Percentiles rank a stretch among this genome's conserved stretches.
These are phyloP conservation scores for Diospyros kaki DNA, from an alignment of 148 eudicot genomes.

Conservation along the genomic window DNA sequence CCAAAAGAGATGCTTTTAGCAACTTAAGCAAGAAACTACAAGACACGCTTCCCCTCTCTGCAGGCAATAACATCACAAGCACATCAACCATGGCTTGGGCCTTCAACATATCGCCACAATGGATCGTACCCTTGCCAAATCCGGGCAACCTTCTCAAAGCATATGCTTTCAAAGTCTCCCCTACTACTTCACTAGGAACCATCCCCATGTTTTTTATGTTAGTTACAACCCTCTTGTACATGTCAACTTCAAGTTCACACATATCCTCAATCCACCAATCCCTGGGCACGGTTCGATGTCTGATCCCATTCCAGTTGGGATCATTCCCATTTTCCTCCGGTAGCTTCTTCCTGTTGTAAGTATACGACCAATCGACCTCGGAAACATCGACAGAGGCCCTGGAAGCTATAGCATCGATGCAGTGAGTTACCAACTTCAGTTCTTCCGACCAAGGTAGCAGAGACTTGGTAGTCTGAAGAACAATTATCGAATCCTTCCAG, in stretches of 20 bases:
- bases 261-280: conserved; percentile 99
- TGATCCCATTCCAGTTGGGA: conserved; percentile 38
- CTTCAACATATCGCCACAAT: conserved; percentile 31
- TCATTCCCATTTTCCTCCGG: conserved; percentile 60
- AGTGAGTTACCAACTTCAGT: conserved; percentile 54
- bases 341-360: conserved; percentile 70
- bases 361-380: conserved; percentile 87
- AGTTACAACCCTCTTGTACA: conserved; percentile 50
- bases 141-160: conserved; percentile 59
- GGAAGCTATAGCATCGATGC: conserved; percentile 68
- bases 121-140: conserved; percentile 46
- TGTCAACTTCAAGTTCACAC: conserved; percentile 73
- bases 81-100: conserved; percentile 47
- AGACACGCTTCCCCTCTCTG: conserved; percentile 70
- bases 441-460: conserved; percentile 72
- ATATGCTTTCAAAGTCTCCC: conserved; percentile 87
- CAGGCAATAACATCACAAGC: conserved; percentile 64
- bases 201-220: conserved; percentile 50
- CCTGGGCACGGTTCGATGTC: conserved; percentile 54
- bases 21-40: conserved; percentile 83
- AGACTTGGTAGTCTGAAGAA: conserved; percentile 71
- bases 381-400: conserved; percentile 71
- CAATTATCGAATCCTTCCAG: conserved; percentile 94
- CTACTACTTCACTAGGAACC: conserved; percentile 60
- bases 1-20: conserved; percentile 57